These are phyloP conservation scores for Tulasnella sp. DNA, from an alignment of 768 basidiomycete species.

Conservation along the genomic window DNA sequence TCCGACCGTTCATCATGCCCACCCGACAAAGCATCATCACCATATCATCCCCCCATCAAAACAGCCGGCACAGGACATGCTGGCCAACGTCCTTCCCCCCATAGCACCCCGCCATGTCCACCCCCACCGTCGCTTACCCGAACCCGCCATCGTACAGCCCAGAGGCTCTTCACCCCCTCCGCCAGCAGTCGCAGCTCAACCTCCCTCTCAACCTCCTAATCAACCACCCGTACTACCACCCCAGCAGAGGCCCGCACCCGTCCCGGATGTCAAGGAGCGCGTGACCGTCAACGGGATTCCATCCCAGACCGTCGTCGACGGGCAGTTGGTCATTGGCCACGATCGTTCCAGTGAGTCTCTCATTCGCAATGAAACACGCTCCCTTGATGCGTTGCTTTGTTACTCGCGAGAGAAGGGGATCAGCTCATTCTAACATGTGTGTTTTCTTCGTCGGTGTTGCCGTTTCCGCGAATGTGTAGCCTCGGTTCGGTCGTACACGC, in stretches of 20 bases:
- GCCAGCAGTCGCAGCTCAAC: not conserved
- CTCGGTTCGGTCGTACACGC: constrained; percentile 81
- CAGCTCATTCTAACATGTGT: not conserved
- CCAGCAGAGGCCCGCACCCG: not conserved
- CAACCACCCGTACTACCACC: not conserved
- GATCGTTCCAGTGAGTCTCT: constrained; percentile 52
- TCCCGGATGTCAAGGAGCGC: constrained; percentile 36
- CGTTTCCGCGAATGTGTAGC: constrained; percentile 31
- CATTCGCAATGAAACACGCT: constrained; percentile 6
- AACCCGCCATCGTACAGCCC: not conserved
- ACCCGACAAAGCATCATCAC: not conserved
- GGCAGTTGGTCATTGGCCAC: constrained; percentile 60
- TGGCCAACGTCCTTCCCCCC: not conserved
- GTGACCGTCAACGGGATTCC: constrained; percentile 63
- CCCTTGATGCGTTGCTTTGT: constrained; percentile 14
- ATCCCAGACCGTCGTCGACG: constrained; percentile 59
- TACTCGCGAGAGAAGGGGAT: not conserved
- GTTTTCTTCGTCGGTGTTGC: constrained; percentile 13
- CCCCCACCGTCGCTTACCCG: not conserved
- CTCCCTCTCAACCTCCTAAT: not conserved
- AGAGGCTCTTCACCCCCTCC: not conserved
- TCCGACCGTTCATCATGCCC: not conserved
- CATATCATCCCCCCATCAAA: not conserved
- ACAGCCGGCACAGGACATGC: not conserved
- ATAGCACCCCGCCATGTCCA: not conserved